These are phyloP conservation scores for Magnolia kwangsiensis DNA, from an alignment of 164 flowering plant species.

Conservation along the genomic window DNA sequence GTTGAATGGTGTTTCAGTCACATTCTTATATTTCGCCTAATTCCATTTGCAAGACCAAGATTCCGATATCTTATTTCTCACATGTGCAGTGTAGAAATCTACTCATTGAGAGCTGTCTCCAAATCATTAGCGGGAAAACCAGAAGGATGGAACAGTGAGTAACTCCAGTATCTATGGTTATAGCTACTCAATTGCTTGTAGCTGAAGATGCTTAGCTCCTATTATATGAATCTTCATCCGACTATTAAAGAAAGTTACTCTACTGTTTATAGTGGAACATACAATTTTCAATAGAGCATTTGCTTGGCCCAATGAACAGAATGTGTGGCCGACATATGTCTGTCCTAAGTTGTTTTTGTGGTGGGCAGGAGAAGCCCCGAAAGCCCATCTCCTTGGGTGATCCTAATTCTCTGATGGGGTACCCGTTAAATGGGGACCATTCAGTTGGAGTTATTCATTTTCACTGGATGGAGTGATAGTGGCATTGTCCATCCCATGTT, in stretches of 20 bases:
- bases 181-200: neutral
- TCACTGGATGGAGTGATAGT: no score
- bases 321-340: neutral
- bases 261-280: neutral
- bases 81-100: slow-evolving; percentile 47
- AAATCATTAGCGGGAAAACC: slow-evolving; percentile 53
- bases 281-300: neutral
- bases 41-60: neutral
- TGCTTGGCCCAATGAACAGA: neutral
- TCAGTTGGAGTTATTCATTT: no score
- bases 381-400: no score
- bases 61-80: neutral
- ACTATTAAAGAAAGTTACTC: neutral
- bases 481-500: no score
- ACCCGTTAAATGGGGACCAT: no score
- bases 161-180: neutral
- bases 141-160: slow-evolving; percentile 67
- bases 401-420: no score
- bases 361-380: no score
- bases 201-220: neutral
- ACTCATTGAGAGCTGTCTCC: slow-evolving; percentile 42
- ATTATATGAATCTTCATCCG: neutral
- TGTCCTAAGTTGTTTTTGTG: no score
- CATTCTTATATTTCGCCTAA: neutral
- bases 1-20: neutral